Evolutionary conservation across 352 stramenopile species (phyloP).

Genomic region (Globisporangium spiculum): DNA sequence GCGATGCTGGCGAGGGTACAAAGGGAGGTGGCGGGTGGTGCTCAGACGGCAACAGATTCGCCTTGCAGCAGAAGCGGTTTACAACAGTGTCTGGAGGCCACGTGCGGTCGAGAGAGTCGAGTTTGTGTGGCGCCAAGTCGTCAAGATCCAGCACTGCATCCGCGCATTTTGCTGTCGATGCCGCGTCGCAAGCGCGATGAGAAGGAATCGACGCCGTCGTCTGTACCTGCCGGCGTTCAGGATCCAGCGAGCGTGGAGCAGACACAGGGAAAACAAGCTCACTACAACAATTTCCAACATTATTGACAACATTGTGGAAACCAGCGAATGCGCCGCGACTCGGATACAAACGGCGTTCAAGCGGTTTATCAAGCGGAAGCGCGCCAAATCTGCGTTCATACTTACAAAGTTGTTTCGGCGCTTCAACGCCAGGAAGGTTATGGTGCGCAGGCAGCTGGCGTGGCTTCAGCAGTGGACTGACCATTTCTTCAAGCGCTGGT

Average conservation of each 20-base stretch:
- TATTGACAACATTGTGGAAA: constrained; percentile 13
- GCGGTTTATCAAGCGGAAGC: constrained; percentile 4
- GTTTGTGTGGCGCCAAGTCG: background rate
- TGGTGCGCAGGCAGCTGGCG: constrained; percentile 9
- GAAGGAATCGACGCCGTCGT: constrained; percentile 8
- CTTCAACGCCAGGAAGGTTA: constrained; percentile 20
- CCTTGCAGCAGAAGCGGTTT: background rate
- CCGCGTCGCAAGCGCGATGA: constrained; percentile 10
- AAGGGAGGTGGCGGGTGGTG: constrained; percentile 13
- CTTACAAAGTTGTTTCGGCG: constrained; percentile 22
- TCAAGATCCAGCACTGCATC: constrained; percentile 23
- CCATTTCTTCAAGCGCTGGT: constrained; percentile 7
- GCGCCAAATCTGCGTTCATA: constrained; percentile 2
- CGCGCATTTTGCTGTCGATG: constrained; percentile 13
- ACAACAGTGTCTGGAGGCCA: constrained; percentile 12
- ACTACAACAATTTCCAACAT: constrained; percentile 1
- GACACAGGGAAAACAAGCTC: constrained; percentile 16
- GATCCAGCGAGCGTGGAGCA: constrained; percentile 27
- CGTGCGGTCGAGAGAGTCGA: constrained; percentile 5
- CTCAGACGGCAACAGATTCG: constrained; percentile 11
- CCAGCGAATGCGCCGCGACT: constrained; percentile 4
- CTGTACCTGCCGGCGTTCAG: constrained; percentile 20
- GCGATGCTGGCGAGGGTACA: constrained; percentile 22
- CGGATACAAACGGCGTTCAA: constrained; percentile 13
- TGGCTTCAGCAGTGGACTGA: constrained; percentile 17